phyloP scores from a whole-genome alignment of 2,329 filamentous ascomycete genomes.

The Fusarium sp. region DNA sequence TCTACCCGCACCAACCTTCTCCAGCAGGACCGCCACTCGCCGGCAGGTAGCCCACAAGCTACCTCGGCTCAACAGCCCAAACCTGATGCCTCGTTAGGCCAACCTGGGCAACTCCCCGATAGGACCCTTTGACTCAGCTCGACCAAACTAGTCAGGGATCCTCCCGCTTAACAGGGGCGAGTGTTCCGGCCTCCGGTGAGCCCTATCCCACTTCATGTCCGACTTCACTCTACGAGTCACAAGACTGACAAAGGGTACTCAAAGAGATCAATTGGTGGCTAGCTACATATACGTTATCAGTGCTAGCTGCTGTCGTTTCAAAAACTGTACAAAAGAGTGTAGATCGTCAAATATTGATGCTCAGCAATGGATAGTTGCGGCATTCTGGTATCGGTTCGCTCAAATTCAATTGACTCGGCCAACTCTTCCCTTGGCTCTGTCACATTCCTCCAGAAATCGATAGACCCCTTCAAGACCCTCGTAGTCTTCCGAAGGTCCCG shows the following conservation, averaged over 20 bases:
- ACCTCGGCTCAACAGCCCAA: conserved; percentile 18
- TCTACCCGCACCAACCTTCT: conserved; percentile 45
- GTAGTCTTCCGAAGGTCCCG: conserved; percentile 60
- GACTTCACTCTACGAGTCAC: background rate
- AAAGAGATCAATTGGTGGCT: conserved; percentile 39
- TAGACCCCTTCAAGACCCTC: conserved; percentile 70
- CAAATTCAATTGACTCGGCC: conserved; percentile 40
- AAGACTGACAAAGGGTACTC: conserved; percentile 11
- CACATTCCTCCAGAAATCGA: conserved; percentile 69
- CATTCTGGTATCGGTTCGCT: conserved; percentile 36
- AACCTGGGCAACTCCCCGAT: conserved; percentile 21
- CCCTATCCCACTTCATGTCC: background rate
- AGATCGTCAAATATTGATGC: conserved; percentile 35
- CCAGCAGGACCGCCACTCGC: conserved; percentile 1
- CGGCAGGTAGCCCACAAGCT: background rate
- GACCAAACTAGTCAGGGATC: background rate
- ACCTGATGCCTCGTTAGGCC: conserved; percentile 16
- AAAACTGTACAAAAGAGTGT: conserved; percentile 40
- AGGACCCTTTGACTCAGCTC: conserved; percentile 12
- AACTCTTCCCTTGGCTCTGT: conserved; percentile 54
- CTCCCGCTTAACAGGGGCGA: background rate
- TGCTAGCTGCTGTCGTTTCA: conserved; percentile 31
- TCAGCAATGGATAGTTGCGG: conserved; percentile 6
- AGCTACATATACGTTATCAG: conserved; percentile 25
- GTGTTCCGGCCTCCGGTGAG: background rate